Evolutionary conservation across 345 rosid genomes (phyloP), one percentile per base, ranked within the genome.

Genomic region (Garcia nutans): DNA sequence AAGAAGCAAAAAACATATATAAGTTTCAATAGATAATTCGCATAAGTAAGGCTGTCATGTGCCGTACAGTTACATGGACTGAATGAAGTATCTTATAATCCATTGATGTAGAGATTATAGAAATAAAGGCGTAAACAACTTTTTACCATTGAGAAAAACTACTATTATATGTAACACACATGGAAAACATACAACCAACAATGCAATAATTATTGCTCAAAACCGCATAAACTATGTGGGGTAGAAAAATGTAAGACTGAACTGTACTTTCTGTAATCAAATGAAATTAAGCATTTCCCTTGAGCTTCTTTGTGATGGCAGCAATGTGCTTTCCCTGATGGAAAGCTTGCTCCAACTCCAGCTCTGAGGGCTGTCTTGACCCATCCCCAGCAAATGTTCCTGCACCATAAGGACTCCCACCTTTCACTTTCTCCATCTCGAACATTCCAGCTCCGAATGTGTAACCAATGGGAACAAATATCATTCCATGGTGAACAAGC

Each of bases 361-460:
- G 87, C 81, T 94, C 86, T 0, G 94, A 65, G 73, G 97, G 98
- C 88, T 86, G 87, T 70, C 98, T 90, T 0, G 97, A 89, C 57
- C 97, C 97, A n/a, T 92, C 97, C 41, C 97, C 98, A 1, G 98
- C 96, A 58, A 3, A 89, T 75, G 98, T 94, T 79, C 98, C 98
- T 0, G 98, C 97, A 15, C 97, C 97, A 24, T 94, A 92, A 3
- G 98, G 98, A 64, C 93, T 94, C 71, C 98, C 98, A 5, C 98
- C 97, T 84, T 94, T 94, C 81, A 94, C 88, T 11, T 83, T 67
- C 84, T 92, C 94, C 97, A 94, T 92, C 91, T 92, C 98, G 3
- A 92, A 91, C 98, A 94, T 94, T 31, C 98, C 97, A 16, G 98
- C 98, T 4, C 98, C 98, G 65, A 94, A 94, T 42, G 97, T 94